A percentile compares a stretch with the other conserved stretches of the same genome.
Evolutionary conservation across 2,329 filamentous ascomycete species (phyloP).

Genomic region (Neopestalotiopsis rosae): DNA sequence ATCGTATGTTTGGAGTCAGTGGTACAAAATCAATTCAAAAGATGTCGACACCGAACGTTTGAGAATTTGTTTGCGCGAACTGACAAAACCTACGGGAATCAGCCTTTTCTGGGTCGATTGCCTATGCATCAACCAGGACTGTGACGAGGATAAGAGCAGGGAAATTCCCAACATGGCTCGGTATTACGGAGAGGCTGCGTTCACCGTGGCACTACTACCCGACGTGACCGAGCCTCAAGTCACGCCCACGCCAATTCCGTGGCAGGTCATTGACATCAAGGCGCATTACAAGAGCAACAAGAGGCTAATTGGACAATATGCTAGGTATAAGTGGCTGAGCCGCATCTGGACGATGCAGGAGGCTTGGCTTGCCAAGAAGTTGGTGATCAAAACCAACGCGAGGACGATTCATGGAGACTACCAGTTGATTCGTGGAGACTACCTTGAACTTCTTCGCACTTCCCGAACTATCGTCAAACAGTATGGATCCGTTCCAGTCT

Average conservation of each 20-base stretch:
- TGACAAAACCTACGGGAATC: background rate
- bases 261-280: slow-evolving; percentile 4
- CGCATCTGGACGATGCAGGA: slow-evolving; percentile 13
- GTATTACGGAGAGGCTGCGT: slow-evolving; percentile 6
- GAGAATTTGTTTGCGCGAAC: background rate
- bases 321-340: background rate
- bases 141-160: background rate
- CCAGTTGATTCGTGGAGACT: background rate
- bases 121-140: background rate
- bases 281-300: background rate
- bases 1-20: slow-evolving; percentile 3
- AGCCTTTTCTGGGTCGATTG: background rate
- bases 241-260: background rate
- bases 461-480: background rate
- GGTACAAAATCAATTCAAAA: background rate
- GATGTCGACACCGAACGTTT: background rate
- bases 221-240: background rate
- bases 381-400: background rate
- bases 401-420: too few relatives aligned
- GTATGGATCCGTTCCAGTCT: background rate
- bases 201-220: background rate
- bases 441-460: background rate
- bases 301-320: background rate
- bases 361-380: slow-evolving; percentile 2
- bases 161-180: background rate